Evolutionary conservation across 306 rosid species (phyloP), one percentile per base, ranked within the genome.

Genomic region (Mucuna pruriens): DNA sequence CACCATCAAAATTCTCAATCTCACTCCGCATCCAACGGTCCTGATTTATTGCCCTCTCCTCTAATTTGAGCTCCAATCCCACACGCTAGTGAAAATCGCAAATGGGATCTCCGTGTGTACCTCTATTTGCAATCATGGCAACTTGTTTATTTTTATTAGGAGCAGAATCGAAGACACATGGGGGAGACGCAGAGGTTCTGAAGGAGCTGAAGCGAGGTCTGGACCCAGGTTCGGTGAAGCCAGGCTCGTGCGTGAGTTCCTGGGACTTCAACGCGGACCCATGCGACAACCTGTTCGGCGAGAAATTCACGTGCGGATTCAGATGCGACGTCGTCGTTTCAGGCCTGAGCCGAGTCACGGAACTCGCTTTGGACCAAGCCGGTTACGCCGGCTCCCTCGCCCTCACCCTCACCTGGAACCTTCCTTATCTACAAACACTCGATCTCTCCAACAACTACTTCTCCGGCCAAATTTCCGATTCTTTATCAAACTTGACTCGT

Each of bases 201-300:
- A 88, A 91, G 84, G 74, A 86, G 29, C 71, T 95, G 0, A 90
- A 88, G 86, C 84, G 82, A 20, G 76, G 73, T 8, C 5, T 95
- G 13, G 83, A 89, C 34, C 74, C 84, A 2, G 40, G 8, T 80
- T 90, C 97, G 2, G 78, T 92, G 36, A 54, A 36, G 3, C 84
- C 92, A 3, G 97, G 94, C 4, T 90, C 98, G 0, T 94, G 98
- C 73, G 19, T 92, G 0, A 82, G 82, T 48, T 84, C 95, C 0
- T 94, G 97, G 98, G 95, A 94, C 90, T 94, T 92, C 91, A 68
- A 60, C 5, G 4, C 77, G 39, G 95, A 94, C 82, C 98, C 99
- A 0, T 95, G 99, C 84, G 98, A 93, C 81, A 84, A 40, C 75
- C 93, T 93, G 74, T 93, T 90, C 68, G 33, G 90, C 71, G 80